A percentile compares a stretch with the other conserved stretches of the same genome.
Evolutionary conservation across 345 rosid genomes (phyloP).

Genomic region (Arabis alpina): DNA sequence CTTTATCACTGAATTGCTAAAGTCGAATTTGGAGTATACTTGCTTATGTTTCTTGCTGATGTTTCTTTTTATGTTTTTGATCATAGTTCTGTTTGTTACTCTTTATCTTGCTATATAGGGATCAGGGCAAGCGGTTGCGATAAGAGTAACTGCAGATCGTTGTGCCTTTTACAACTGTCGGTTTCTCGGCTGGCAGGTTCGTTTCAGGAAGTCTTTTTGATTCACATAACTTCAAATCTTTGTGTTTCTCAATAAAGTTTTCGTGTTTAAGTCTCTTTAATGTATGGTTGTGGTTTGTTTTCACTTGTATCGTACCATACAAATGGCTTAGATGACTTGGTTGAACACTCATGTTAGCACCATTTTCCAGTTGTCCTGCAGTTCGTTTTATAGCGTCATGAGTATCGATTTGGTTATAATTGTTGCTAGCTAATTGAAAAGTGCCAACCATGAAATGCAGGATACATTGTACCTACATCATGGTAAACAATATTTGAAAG

Average conservation of each 20-base stretch:
- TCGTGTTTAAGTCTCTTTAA: not conserved
- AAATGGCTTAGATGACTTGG: not conserved
- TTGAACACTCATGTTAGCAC: not conserved
- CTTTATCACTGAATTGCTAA: not conserved
- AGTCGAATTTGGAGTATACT: not conserved
- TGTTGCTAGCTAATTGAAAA: not conserved
- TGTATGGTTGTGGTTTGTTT: slow-evolving; percentile 4
- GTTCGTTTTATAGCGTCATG: not conserved
- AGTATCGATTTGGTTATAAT: not conserved
- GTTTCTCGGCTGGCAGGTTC: slow-evolving; percentile 98
- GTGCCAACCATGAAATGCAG: slow-evolving; percentile 42
- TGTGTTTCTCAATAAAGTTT: not conserved
- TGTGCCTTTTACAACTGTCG: slow-evolving; percentile 96
- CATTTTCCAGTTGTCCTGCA: not conserved
- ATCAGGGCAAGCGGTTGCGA: slow-evolving; percentile 97
- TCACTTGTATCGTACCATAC: not conserved
- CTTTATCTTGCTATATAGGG: slow-evolving; percentile 50
- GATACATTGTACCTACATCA: slow-evolving; percentile 92
- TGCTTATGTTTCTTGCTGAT: not conserved
- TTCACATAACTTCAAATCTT: not conserved
- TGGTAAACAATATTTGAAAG: slow-evolving; percentile 88
- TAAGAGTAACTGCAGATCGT: slow-evolving; percentile 91
- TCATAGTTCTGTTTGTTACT: not conserved
- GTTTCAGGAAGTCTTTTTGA: not conserved
- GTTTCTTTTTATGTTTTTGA: not conserved